Evolutionary conservation across 164 flowering plant genomes (phyloP).

Genomic region (Chloranthus sessilifolius): DNA sequence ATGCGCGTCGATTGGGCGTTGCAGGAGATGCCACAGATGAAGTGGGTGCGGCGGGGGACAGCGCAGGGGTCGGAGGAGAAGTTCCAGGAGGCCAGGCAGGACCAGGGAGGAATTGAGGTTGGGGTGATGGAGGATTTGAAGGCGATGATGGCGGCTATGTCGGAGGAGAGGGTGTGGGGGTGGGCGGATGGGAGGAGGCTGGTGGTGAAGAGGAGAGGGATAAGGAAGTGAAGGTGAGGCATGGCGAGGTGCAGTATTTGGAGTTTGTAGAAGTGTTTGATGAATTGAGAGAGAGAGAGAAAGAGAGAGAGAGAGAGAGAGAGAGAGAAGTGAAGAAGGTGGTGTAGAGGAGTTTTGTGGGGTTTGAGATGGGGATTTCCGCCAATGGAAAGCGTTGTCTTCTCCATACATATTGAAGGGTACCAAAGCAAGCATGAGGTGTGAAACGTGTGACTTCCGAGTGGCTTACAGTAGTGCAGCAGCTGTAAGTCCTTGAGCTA

Average conservation of each 20-base stretch:
- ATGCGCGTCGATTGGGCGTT: slow-evolving; percentile 37
- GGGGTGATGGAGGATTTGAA: slow-evolving; percentile 48
- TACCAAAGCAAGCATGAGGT: too few relatives aligned
- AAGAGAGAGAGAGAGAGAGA: too few relatives aligned
- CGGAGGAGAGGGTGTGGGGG: slow-evolving; percentile 38
- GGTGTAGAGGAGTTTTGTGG: too few relatives aligned
- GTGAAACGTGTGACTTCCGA: too few relatives aligned
- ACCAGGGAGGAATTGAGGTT: slow-evolving; percentile 41
- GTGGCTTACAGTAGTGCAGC: too few relatives aligned
- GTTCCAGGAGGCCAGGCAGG: slow-evolving; percentile 65
- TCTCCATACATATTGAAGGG: too few relatives aligned
- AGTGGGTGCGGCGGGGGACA: slow-evolving; percentile 45
- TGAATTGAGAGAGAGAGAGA: too few relatives aligned
- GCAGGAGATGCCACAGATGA: slow-evolving; percentile 66
- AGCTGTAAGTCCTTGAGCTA: too few relatives aligned
- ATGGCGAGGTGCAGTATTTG: slow-evolving; percentile 10
- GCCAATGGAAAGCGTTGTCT: too few relatives aligned
- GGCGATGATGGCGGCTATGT: slow-evolving; percentile 44
- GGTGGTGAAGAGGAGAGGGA: slow-evolving; percentile 3
- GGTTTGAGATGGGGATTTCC: too few relatives aligned
- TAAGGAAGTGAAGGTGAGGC: slow-evolving; percentile 9
- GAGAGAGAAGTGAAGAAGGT: too few relatives aligned
- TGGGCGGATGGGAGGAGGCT: slow-evolving; percentile 9
- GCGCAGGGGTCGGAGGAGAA: slow-evolving; percentile 66
- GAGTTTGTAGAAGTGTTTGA: too few relatives aligned